Conservation (phyloP, 2,329 filamentous ascomycete species). For the Calycina marina region DNA sequence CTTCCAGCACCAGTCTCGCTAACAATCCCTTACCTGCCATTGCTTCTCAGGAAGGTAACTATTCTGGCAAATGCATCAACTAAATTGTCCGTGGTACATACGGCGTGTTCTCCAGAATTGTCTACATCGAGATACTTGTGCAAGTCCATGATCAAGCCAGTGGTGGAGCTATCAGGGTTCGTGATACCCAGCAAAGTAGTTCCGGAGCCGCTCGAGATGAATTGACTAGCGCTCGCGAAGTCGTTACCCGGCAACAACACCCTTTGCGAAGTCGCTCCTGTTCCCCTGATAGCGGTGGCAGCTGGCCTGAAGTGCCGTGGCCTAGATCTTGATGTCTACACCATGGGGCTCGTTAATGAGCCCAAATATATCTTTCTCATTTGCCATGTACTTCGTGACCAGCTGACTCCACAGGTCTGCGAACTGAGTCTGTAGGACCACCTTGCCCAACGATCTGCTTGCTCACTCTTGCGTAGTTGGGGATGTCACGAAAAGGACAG, state of each 20-base stretch:
- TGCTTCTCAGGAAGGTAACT: conserved; percentile 31
- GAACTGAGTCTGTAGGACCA: conserved; percentile 44
- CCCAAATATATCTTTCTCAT: conserved; percentile 43
- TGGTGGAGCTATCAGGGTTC: conserved; percentile 43
- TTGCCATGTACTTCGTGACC: conserved; percentile 39
- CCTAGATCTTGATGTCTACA: conserved; percentile 40
- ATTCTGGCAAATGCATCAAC: conserved; percentile 30
- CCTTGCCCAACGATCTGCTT: conserved; percentile 49
- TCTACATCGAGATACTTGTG: conserved; percentile 47
- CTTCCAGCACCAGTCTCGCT: conserved; percentile 35
- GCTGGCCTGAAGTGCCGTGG: conserved; percentile 42
- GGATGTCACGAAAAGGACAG: no score
- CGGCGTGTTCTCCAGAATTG: conserved; percentile 35
- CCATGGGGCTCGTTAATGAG: conserved; percentile 56
- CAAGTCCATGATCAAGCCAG: conserved; percentile 41
- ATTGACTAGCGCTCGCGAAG: conserved; percentile 35
- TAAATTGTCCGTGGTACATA: conserved; percentile 39
- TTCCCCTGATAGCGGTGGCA: conserved; percentile 49
- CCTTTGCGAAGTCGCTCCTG: conserved; percentile 46
- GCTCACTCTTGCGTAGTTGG: conserved; percentile 46
- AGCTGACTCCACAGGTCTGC: conserved; percentile 39
- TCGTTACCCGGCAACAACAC: conserved; percentile 51
- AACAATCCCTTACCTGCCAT: conserved; percentile 33
- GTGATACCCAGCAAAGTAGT: conserved; percentile 36
- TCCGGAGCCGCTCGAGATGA: conserved; percentile 34